phyloP scores from a whole-genome alignment of 768 basidiomycete species.

The Lentinula detonsa region DNA sequence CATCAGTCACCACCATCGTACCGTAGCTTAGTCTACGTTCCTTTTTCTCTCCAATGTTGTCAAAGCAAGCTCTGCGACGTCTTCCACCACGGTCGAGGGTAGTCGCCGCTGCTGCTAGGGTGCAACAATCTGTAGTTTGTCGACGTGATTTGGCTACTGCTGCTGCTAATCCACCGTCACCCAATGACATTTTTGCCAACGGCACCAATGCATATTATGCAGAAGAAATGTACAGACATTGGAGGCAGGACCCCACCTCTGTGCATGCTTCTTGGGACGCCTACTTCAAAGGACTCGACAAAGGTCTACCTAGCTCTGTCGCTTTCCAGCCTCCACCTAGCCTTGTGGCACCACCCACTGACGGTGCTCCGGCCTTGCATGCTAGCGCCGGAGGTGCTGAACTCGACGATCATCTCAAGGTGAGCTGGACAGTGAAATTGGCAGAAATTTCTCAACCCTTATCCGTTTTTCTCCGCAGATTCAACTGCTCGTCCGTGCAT shows the following conservation, averaged over 20 bases:
- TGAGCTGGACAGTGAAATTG: conserved; percentile 19
- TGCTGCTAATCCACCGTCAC: conserved; percentile 44
- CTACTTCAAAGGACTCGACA: conserved; percentile 92
- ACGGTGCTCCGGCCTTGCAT: conserved; percentile 75
- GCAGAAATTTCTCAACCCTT: not conserved
- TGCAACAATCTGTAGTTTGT: conserved; percentile 8
- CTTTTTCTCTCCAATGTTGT: conserved; percentile 5
- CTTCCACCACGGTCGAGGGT: not conserved
- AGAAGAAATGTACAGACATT: conserved; percentile 93
- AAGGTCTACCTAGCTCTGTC: conserved; percentile 69
- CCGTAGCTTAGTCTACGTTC: conserved; percentile 4
- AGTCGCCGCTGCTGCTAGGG: not conserved
- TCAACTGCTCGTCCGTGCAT: conserved; percentile 95
- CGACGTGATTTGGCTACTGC: conserved; percentile 41
- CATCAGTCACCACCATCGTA: conserved; percentile 6
- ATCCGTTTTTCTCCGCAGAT: conserved; percentile 46
- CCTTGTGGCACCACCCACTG: conserved; percentile 63
- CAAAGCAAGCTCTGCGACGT: conserved; percentile 8
- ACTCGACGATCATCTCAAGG: conserved; percentile 93
- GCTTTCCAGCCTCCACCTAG: conserved; percentile 85
- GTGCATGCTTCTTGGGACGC: conserved; percentile 94
- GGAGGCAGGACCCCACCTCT: conserved; percentile 83
- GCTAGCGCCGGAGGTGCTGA: conserved; percentile 61
- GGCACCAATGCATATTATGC: conserved; percentile 95
- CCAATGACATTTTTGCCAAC: conserved; percentile 86